Evolutionary conservation across 225 moss, liverwort and hornwort genomes (phyloP).

Genomic region (Pleurozium schreberi): DNA sequence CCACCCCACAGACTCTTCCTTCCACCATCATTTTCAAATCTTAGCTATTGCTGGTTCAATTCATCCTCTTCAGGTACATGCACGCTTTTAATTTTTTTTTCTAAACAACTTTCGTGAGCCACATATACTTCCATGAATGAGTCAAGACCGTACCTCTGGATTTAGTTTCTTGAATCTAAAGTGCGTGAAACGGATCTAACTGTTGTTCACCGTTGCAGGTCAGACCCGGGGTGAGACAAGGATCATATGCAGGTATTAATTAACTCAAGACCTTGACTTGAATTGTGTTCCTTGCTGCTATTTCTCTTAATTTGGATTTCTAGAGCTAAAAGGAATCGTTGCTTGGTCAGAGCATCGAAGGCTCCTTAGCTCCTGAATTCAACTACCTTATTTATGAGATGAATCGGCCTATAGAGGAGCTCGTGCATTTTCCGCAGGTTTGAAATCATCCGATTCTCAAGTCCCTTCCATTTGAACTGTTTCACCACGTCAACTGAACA

Average conservation of each 20-base stretch:
- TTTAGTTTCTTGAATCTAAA: not conserved
- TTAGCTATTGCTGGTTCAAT: not conserved
- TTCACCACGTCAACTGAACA: not conserved
- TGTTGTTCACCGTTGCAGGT: conserved; percentile 12
- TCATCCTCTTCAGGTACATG: not conserved
- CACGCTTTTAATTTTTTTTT: not conserved
- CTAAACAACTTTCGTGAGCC: not conserved
- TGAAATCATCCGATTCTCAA: not conserved
- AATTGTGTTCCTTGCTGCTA: not conserved
- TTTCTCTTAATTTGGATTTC: not conserved
- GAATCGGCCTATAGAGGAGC: conserved; percentile 55
- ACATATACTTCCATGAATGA: not conserved
- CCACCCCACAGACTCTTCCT: not conserved
- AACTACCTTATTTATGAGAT: conserved; percentile 51
- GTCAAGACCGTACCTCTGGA: not conserved
- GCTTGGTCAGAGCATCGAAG: conserved; percentile 57
- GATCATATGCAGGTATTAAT: conserved; percentile 25
- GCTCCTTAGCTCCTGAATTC: conserved; percentile 55
- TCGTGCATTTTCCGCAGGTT: conserved; percentile 70
- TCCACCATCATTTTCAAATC: no score
- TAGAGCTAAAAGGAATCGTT: not conserved
- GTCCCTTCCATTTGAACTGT: not conserved
- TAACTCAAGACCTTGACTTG: not conserved
- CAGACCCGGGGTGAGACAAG: conserved; percentile 20
- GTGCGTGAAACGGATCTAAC: not conserved